Conservation (phyloP, 2,329 filamentous ascomycete species). For the Diaporthe citriasiana region DNA sequence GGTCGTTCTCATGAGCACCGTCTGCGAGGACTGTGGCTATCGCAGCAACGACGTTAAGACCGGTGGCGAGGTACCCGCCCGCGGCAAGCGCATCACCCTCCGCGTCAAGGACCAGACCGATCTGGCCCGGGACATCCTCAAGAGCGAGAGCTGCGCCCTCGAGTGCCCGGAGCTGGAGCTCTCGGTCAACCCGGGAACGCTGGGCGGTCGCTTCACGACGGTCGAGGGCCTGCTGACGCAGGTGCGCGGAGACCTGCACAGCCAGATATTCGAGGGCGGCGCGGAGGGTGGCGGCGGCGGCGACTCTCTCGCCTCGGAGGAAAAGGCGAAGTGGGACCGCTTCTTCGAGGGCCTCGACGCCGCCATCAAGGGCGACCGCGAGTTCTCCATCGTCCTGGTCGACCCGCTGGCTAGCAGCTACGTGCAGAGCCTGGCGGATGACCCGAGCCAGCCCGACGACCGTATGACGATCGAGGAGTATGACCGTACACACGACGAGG, state of each 20-base stretch:
- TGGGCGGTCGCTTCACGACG: conserved; percentile 96
- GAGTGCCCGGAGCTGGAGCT: conserved; percentile 90
- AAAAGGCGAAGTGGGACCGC: conserved; percentile 79
- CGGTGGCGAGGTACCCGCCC: conserved; percentile 89
- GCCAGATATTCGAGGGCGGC: conserved; percentile 86
- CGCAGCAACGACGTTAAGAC: conserved; percentile 98
- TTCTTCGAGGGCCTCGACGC: conserved; percentile 85
- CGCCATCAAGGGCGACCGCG: conserved; percentile 84
- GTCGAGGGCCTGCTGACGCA: conserved; percentile 94
- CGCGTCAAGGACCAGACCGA: conserved; percentile 78
- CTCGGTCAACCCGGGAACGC: conserved; percentile 90
- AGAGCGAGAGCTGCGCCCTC: conserved; percentile 92
- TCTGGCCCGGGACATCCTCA: conserved; percentile 92
- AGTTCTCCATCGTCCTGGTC: conserved; percentile 86
- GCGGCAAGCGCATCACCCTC: conserved; percentile 87
- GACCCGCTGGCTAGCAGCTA: conserved; percentile 95
- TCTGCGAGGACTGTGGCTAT: conserved; percentile 93
- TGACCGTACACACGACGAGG: conserved; percentile 88
- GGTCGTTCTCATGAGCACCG: conserved; percentile 94
- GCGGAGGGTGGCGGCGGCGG: conserved; percentile 80
- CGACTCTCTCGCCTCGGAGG: conserved; percentile 79
- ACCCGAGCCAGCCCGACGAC: conserved; percentile 77
- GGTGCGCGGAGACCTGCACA: conserved; percentile 89
- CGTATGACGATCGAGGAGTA: conserved; percentile 88
- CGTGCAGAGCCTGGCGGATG: conserved; percentile 88